Evolutionary conservation across 768 basidiomycete genomes (phyloP).

Genomic region (Mycena metata): DNA sequence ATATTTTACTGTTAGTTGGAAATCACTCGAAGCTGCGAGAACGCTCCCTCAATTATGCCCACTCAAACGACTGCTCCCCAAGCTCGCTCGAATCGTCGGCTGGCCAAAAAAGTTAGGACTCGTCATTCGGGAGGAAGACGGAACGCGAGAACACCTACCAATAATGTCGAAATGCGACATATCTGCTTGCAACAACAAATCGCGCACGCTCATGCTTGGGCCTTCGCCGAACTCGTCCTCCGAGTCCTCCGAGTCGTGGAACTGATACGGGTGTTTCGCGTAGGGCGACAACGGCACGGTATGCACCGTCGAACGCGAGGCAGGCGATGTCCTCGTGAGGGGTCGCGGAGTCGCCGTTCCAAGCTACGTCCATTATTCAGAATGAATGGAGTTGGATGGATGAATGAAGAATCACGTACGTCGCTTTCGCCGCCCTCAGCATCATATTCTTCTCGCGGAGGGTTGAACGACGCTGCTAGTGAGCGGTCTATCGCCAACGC

Average conservation of each 20-base stretch:
- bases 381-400: no score
- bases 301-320: no score
- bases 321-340: no score
- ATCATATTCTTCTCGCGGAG: no score
- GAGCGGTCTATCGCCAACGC: not conserved
- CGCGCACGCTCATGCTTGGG: conserved; percentile 63
- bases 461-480: no score
- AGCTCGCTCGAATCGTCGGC: conserved; percentile 18
- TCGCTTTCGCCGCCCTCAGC: not conserved
- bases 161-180: conserved; percentile 56
- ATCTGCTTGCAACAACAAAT: conserved; percentile 59
- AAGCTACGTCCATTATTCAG: no score
- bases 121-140: not conserved
- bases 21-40: no score
- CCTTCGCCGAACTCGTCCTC: conserved; percentile 50
- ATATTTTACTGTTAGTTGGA: no score
- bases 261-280: not conserved
- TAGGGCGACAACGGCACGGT: no score
- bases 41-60: conserved; percentile 1
- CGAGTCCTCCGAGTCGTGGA: conserved; percentile 36
- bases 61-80: conserved; percentile 20
- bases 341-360: no score
- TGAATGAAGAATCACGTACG: not conserved
- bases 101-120: not conserved
- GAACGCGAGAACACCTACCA: conserved; percentile 40